Conservation (phyloP, 495 filamentous ascomycete species). For the Apodospora peruviana region DNA sequence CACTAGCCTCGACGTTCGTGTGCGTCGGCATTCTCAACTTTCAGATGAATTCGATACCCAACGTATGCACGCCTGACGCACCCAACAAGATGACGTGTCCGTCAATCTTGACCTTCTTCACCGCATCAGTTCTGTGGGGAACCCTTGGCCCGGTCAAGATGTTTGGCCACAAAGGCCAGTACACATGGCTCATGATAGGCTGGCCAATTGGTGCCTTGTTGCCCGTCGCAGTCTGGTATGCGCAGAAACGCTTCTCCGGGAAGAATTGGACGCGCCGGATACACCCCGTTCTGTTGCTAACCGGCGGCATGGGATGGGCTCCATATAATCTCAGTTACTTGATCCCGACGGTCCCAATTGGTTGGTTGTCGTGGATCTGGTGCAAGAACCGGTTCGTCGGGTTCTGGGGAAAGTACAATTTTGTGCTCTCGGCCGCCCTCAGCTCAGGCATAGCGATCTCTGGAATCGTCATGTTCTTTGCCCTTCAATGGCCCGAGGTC, state of each 20-base stretch:
- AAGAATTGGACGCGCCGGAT: slow-evolving; percentile 26
- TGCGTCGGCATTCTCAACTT: slow-evolving; percentile 32
- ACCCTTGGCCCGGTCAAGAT: slow-evolving; percentile 35
- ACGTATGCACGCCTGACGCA: slow-evolving; percentile 31
- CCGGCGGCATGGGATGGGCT: slow-evolving; percentile 24
- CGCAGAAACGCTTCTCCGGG: slow-evolving; percentile 17
- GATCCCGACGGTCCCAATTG: slow-evolving; percentile 27
- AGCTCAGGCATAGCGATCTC: slow-evolving; percentile 29
- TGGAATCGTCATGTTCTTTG: slow-evolving; percentile 34
- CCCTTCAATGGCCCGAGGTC: slow-evolving; percentile 21
- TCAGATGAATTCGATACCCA: slow-evolving; percentile 31
- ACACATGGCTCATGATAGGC: slow-evolving; percentile 26
- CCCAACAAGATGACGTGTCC: slow-evolving; percentile 33
- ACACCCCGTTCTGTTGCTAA: slow-evolving; percentile 30
- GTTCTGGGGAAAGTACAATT: slow-evolving; percentile 25
- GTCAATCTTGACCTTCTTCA: slow-evolving; percentile 34
- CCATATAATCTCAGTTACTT: slow-evolving; percentile 32
- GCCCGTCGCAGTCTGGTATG: slow-evolving; percentile 19
- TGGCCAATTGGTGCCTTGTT: slow-evolving; percentile 31
- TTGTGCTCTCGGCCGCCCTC: slow-evolving; percentile 30
- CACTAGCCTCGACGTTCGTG: slow-evolving; percentile 27
- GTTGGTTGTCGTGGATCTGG: slow-evolving; percentile 34
- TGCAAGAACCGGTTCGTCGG: slow-evolving; percentile 25
- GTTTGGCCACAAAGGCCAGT: slow-evolving; percentile 31
- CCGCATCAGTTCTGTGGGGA: slow-evolving; percentile 34